Conservation (phyloP, 1,284 basidiomycete species). For the Sporisorium graminicola region DNA sequence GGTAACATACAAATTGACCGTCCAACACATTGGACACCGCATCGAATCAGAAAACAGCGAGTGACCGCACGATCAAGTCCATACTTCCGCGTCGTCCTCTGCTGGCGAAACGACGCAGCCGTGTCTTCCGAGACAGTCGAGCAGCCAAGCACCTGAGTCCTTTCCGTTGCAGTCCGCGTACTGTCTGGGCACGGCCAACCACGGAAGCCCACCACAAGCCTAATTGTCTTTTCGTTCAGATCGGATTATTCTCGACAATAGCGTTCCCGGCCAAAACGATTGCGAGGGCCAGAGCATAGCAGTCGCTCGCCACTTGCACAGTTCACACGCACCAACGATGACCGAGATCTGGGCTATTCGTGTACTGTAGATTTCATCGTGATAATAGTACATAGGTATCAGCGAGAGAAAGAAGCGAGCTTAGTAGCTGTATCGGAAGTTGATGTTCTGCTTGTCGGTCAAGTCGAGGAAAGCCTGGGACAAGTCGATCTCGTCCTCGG, state of each 20-base stretch:
- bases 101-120: too few species aligned
- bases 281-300: too few species aligned
- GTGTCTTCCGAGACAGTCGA: background rate
- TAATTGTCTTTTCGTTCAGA: too few species aligned
- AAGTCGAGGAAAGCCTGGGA: conserved; percentile 43
- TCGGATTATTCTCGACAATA: too few species aligned
- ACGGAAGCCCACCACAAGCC: too few species aligned
- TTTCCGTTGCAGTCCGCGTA: too few species aligned
- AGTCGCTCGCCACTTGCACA: too few species aligned
- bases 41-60: too few species aligned
- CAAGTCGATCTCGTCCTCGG: conserved; percentile 39
- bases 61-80: too few species aligned
- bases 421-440: conserved; percentile 11
- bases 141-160: too few species aligned
- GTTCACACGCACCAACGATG: background rate
- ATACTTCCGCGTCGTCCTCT: background rate
- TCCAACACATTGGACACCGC: background rate
- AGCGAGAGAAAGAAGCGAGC: background rate
- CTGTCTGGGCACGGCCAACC: too few species aligned
- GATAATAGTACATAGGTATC: background rate
- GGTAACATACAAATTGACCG: background rate
- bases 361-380: conserved; percentile 1
- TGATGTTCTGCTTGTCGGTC: conserved; percentile 48
- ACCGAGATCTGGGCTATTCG: background rate
- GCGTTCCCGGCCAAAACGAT: too few species aligned